Conservation (phyloP, 352 stramenopile species). For the Phytophthora brassicae region DNA sequence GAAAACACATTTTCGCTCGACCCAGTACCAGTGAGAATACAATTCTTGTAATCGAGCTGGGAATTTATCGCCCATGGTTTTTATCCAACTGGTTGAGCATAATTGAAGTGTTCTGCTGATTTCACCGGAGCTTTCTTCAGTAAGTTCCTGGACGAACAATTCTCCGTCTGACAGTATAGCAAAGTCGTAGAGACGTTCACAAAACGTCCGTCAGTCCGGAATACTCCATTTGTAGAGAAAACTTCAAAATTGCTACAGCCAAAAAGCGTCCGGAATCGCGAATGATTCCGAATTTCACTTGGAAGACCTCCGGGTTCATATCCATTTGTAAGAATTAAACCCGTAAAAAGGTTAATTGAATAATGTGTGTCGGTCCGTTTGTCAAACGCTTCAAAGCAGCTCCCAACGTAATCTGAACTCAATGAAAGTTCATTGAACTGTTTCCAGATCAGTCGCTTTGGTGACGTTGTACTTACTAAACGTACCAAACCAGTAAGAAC, state of each 20-base stretch:
- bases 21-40: slow-evolving; percentile 58
- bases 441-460: slow-evolving; percentile 30
- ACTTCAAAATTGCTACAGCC: slow-evolving; percentile 56
- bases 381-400: slow-evolving; percentile 35
- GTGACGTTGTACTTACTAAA: slow-evolving; percentile 27
- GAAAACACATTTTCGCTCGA: slow-evolving; percentile 42
- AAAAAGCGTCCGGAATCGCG: slow-evolving; percentile 48
- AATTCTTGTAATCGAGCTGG: slow-evolving; percentile 33
- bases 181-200: slow-evolving; percentile 45
- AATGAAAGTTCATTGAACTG: no score
- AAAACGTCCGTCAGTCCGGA: slow-evolving; percentile 29
- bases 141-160: slow-evolving; percentile 40
- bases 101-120: slow-evolving; percentile 34
- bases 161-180: slow-evolving; percentile 18
- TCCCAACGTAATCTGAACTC: no score
- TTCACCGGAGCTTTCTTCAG: not conserved
- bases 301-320: slow-evolving; percentile 41
- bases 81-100: slow-evolving; percentile 31
- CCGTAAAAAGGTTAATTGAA: slow-evolving; percentile 54
- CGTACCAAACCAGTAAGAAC: slow-evolving; percentile 28
- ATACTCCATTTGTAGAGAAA: slow-evolving; percentile 26
- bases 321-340: slow-evolving; percentile 44
- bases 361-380: slow-evolving; percentile 17
- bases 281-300: slow-evolving; percentile 28
- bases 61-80: slow-evolving; percentile 21